Evolutionary conservation across 768 basidiomycete genomes (phyloP), one percentile per base, ranked within the genome.

Genomic region (Rhizopogon rudus): DNA sequence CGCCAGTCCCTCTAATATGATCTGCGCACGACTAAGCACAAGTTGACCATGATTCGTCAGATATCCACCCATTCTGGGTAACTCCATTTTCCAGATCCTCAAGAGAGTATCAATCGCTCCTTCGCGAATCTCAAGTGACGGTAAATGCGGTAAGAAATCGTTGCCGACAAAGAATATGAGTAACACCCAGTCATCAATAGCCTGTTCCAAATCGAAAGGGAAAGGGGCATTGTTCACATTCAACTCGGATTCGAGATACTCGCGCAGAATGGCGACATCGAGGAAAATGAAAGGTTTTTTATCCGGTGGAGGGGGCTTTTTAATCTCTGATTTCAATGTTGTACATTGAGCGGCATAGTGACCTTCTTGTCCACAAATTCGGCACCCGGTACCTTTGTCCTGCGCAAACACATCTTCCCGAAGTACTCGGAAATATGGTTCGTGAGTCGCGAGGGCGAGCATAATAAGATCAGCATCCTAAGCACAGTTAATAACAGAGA

Each of bases 131-230:
- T 99, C 97, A 79, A 99, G 83, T 56, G 90, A 93, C 25, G 97
- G 97, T 55, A 99, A 80, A 76, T 99, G 97, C 20, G 97, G 97
- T 64, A 99, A 81, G 52, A 81, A 99, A 95, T 78, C 93, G 77
- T 99, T 99, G 63, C 97, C 97, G 70, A 99, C 97, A 73, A 99
- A 98, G 85, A 99, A 99, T 63, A 98, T 98, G 66, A 99, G 83
- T 67, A 99, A 85, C 63, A 99, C 93, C 97, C 97, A 99, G 72
- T 99, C 97, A 81, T 99, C 97, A 72, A 99, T 91, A 39, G 97
- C 94, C 72, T 88, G 87, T 73, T 99, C 97, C 71, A 98, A 79
- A 65, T 90, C 84, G 81, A 96, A 98, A 33, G 87, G 84, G 75
- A 97, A 94, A 2, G 86, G 75, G 16, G 81, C 71, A 57, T 81